These are phyloP conservation scores for Trichoderma erinaceum DNA, from an alignment of 495 filamentous ascomycete species.

Conservation along the genomic window DNA sequence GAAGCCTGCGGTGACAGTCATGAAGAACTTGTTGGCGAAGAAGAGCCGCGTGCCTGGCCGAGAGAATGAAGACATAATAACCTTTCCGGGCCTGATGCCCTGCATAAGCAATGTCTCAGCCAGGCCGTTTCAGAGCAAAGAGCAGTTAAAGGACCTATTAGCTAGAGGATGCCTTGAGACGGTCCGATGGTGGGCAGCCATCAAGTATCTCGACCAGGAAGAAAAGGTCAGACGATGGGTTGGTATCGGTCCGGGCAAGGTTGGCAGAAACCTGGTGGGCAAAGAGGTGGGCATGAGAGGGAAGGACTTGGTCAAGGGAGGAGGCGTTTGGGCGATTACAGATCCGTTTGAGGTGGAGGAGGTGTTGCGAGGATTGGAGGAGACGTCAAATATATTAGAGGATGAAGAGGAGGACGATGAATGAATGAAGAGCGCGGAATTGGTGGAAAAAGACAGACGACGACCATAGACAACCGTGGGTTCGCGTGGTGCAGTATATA, in stretches of 20 bases:
- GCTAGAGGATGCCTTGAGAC: constrained; percentile 79
- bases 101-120: constrained; percentile 85
- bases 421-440: background rate
- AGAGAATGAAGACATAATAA: constrained; percentile 49
- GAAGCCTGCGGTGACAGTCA: constrained; percentile 70
- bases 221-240: constrained; percentile 80
- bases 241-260: constrained; percentile 90
- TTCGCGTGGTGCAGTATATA: background rate
- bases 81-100: constrained; percentile 65
- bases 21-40: constrained; percentile 56
- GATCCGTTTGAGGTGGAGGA: constrained; percentile 77
- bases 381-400: constrained; percentile 55
- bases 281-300: constrained; percentile 87
- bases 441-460: background rate
- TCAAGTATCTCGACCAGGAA: constrained; percentile 83
- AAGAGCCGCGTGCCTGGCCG: constrained; percentile 42
- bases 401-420: constrained; percentile 24
- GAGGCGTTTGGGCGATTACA: constrained; percentile 89
- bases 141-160: constrained; percentile 67
- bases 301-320: constrained; percentile 72
- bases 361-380: constrained; percentile 63
- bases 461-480: background rate
- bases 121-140: constrained; percentile 63
- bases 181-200: constrained; percentile 88
- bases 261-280: constrained; percentile 87